Conservation (phyloP, 1,284 basidiomycete genomes). For the Coniophora puteana region DNA sequence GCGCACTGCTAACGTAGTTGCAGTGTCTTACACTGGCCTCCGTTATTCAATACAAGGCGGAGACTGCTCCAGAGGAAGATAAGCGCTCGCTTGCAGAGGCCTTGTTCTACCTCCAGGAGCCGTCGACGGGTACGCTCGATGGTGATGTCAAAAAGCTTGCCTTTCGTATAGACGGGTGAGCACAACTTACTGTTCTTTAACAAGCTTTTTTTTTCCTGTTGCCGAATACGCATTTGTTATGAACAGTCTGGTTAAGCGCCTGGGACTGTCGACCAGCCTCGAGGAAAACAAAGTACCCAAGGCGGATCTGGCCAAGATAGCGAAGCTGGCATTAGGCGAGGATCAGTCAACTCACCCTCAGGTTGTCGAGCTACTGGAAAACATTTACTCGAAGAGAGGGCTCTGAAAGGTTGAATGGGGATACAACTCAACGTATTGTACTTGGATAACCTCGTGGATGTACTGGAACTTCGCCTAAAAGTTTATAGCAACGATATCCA, state of each 20-base stretch:
- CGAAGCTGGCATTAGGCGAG: slow-evolving; percentile 42
- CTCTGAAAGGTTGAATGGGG: too few species aligned
- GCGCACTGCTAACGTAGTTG: slow-evolving; percentile 9
- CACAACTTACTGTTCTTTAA: slow-evolving; percentile 8
- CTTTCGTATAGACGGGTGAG: slow-evolving; percentile 50
- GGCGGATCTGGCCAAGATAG: slow-evolving; percentile 48
- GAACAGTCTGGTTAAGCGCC: slow-evolving; percentile 46
- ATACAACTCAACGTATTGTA: too few species aligned
- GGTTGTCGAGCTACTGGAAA: slow-evolving; percentile 45
- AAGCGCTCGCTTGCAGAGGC: slow-evolving; percentile 54
- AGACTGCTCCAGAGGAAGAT: slow-evolving; percentile 50
- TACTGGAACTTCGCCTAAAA: too few species aligned
- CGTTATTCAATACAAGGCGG: slow-evolving; percentile 56
- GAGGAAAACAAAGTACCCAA: slow-evolving; percentile 57
- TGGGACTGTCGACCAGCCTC: slow-evolving; percentile 56
- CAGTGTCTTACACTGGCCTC: slow-evolving; percentile 76
- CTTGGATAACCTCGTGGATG: too few species aligned
- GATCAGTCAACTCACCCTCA: slow-evolving; percentile 33
- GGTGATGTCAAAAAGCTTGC: slow-evolving; percentile 55
- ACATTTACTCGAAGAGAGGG: too few species aligned
- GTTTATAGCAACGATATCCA: too few species aligned
- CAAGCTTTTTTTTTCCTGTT: not conserved
- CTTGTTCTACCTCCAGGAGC: slow-evolving; percentile 52
- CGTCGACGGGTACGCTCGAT: slow-evolving; percentile 56
- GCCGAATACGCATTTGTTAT: slow-evolving; percentile 1